Evolutionary conservation across 805 yeast species (phyloP).

Genomic region (Ogataea populi-albae): DNA sequence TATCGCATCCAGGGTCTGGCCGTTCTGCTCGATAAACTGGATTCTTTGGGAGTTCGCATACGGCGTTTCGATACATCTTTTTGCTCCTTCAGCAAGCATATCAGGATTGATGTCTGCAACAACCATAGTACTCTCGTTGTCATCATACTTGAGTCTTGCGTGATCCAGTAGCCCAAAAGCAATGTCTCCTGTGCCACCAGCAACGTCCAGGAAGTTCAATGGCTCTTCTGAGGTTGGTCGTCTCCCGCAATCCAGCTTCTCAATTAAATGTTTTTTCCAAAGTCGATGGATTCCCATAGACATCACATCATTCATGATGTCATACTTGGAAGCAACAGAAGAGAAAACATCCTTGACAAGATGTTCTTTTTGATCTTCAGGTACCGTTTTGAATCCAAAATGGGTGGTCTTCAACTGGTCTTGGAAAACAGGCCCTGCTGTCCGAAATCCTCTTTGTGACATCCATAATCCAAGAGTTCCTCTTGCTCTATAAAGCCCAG

Average conservation of each 20-base stretch:
- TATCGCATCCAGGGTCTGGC: conserved; percentile 81
- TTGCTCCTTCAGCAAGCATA: conserved; percentile 90
- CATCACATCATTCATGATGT: conserved; percentile 98
- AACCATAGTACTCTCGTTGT: conserved; percentile 75
- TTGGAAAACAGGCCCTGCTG: conserved; percentile 5
- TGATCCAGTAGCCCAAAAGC: conserved; percentile 94
- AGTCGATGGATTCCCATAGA: conserved; percentile 90
- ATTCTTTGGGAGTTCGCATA: conserved; percentile 73
- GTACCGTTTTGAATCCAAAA: conserved; percentile 86
- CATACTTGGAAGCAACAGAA: conserved; percentile 91
- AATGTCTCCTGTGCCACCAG: conserved; percentile 98
- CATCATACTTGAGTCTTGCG: conserved; percentile 76
- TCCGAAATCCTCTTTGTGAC: conserved; percentile 13
- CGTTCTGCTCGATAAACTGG: conserved; percentile 83
- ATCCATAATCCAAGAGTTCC: too few relatives aligned
- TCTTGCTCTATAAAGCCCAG: too few relatives aligned
- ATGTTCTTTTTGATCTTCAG: conserved; percentile 74
- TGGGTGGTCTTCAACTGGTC: conserved; percentile 62
- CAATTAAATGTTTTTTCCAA: conserved; percentile 91
- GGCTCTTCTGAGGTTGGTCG: conserved; percentile 79
- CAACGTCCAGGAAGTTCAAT: conserved; percentile 87
- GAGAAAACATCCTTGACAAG: conserved; percentile 86
- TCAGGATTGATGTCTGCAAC: conserved; percentile 94
- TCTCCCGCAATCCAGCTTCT: conserved; percentile 86
- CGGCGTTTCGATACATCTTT: conserved; percentile 56